A percentile compares a stretch with the other conserved stretches of the same genome.
Conservation (phyloP, 2,329 filamentous ascomycete genomes). For the Penicillium polonicum region DNA sequence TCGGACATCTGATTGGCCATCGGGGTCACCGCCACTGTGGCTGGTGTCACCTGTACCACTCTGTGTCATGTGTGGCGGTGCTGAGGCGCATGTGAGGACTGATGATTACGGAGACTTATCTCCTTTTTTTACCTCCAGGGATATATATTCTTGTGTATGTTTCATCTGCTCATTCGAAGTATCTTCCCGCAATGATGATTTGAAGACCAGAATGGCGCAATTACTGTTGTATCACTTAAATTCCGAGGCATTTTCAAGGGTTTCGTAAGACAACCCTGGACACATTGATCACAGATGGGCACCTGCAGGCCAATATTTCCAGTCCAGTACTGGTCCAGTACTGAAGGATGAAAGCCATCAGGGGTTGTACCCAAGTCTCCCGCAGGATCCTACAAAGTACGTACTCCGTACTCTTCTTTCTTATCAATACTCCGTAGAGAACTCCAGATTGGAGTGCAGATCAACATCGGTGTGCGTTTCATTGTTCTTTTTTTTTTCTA, state of each 20-base stretch:
- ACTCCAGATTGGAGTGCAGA: background rate
- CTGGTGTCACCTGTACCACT: constrained; percentile 10
- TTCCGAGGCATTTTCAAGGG: background rate
- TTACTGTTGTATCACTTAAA: constrained; percentile 3
- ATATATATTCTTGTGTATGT: background rate
- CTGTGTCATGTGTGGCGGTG: background rate
- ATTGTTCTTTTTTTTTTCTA: background rate
- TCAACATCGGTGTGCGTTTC: constrained; percentile 3
- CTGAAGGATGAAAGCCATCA: background rate
- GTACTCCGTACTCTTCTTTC: background rate
- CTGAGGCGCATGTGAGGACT: background rate
- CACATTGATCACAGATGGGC: constrained; percentile 5
- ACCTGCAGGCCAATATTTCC: constrained; percentile 5
- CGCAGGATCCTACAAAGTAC: background rate
- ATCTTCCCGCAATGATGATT: background rate
- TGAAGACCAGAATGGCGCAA: background rate
- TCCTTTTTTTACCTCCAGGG: background rate
- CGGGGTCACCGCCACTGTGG: constrained; percentile 34
- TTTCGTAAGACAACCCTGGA: background rate
- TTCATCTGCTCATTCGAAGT: background rate
- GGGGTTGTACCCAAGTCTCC: background rate
- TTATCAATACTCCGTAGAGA: background rate
- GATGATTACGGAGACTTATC: background rate
- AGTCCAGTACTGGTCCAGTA: background rate
- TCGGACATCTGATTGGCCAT: constrained; percentile 26